Evolutionary conservation across 2,329 filamentous ascomycete genomes (phyloP).

Genomic region (Fusarium camptoceras): DNA sequence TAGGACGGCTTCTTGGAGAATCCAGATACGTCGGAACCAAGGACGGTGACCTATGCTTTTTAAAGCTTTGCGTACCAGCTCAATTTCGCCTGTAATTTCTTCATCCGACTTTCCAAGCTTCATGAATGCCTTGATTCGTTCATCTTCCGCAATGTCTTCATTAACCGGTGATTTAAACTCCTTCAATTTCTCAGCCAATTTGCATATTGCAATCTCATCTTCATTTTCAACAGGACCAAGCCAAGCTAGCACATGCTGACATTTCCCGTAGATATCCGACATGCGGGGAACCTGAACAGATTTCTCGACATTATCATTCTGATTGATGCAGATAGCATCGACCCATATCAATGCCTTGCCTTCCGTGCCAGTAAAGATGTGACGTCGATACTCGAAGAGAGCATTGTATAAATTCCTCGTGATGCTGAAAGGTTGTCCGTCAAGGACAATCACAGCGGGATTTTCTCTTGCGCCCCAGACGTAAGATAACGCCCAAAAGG

Average conservation of each 20-base stretch:
- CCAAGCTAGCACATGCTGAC: constrained; percentile 25
- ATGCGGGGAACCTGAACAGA: constrained; percentile 24
- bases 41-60: not conserved
- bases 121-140: not conserved
- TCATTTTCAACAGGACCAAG: not conserved
- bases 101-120: fast-evolving
- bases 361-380: fast-evolving
- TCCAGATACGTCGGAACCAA: constrained; percentile 31
- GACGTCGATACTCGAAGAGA: not conserved
- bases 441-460: not conserved
- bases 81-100: fast-evolving
- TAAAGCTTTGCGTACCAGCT: not conserved
- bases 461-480: constrained; percentile 18
- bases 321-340: constrained; percentile 28
- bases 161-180: not conserved
- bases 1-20: constrained; percentile 23
- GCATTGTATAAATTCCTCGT: constrained; percentile 14
- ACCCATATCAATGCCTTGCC: not conserved
- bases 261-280: constrained; percentile 29
- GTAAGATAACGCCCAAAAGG: constrained; percentile 26
- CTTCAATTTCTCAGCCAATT: not conserved
- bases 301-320: constrained; percentile 16
- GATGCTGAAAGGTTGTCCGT: not conserved
- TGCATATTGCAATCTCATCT: not conserved
- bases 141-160: fast-evolving